Evolutionary conservation across 2,329 filamentous ascomycete species (phyloP), one percentile per base, ranked within the genome.

Genomic region (Microdochium trichocladiopsis): DNA sequence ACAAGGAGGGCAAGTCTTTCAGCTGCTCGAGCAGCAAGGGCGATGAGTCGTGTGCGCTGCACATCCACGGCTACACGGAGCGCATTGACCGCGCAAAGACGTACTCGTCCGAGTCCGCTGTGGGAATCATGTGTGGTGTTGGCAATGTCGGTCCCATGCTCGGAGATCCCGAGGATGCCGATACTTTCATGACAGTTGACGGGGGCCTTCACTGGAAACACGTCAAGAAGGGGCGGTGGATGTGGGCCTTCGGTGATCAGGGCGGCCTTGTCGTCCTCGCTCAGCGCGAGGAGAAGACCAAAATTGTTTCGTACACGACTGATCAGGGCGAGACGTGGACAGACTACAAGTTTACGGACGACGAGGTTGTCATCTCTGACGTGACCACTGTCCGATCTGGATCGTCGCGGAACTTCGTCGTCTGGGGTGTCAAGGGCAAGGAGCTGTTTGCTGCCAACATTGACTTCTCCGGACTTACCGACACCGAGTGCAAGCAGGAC

Each of bases 1-100:
- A 93, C 60, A 75, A 80, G 1, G 83, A 94, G 25, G 84, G 82
- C 59, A 88, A 93, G 60, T 67, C 75, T 2, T 95, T 87, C 63
- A 69, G 73, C 12, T 97, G 94, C 72, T 78, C 74, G 49, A 77
- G 77, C 55, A 71, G 72, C 23, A 72, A 75, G 37, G 81, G 84
- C 63, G 76, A 70, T 47, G 76, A 83, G 21, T 80, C 85, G 52
- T 99, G 95, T 66, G 87, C 90, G 3, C 77, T 99, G 52, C 91
- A 99, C 68, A 78, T 99, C 36, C 95, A 99, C 66, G 90, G 93
- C 52, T 99, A 95, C 71, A 97, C 95, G 0, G 94, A 99, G 69
- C 84, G 94, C 56, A 73, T 73, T 28, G 90, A 97, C 65, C 86
- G 85, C 61, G 76, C 85, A 48, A 88, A 93, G 66, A 95, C 90